A percentile compares a stretch with the other conserved stretches of the same genome.
Evolutionary conservation across 352 stramenopile genomes (phyloP).

Genomic region (Phytophthora cactorum): DNA sequence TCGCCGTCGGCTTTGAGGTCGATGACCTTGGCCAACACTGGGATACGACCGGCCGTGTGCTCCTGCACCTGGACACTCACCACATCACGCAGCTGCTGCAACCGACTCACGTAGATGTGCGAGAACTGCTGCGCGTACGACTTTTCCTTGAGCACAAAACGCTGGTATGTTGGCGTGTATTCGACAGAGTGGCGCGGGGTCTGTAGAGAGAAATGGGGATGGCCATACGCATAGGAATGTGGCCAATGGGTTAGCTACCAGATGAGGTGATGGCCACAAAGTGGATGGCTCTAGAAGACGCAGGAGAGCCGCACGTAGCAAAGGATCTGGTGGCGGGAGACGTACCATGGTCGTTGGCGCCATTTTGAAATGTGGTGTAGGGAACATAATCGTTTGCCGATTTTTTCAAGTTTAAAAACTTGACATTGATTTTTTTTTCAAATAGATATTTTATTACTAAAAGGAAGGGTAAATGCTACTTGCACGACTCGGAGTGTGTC

Average conservation of each 20-base stretch:
- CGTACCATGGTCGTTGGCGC: slow-evolving; percentile 34
- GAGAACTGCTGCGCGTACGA: slow-evolving; percentile 90
- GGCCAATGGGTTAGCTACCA: slow-evolving; percentile 19
- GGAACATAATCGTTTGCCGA: too few relatives aligned
- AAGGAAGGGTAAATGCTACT: slow-evolving; percentile 4
- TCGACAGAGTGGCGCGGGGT: slow-evolving; percentile 43
- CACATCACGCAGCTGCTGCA: slow-evolving; percentile 71
- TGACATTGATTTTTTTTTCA: not conserved
- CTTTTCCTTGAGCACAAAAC: slow-evolving; percentile 88
- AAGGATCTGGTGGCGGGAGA: not conserved
- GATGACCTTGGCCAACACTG: slow-evolving; percentile 78
- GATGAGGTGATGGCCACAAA: not conserved
- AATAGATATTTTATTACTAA: not conserved
- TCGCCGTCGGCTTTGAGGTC: slow-evolving; percentile 69
- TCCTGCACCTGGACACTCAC: slow-evolving; percentile 58
- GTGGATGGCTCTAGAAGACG: not conserved
- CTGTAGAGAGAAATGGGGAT: slow-evolving; percentile 23
- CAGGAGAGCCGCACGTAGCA: slow-evolving; percentile 1
- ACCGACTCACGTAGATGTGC: slow-evolving; percentile 90
- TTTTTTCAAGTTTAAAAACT: not conserved
- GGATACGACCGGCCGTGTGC: slow-evolving; percentile 13
- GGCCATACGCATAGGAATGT: slow-evolving; percentile 8
- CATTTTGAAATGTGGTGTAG: slow-evolving; percentile 25
- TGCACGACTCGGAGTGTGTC: slow-evolving; percentile 47
- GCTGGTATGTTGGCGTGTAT: slow-evolving; percentile 54